Conservation (phyloP, 2,329 filamentous ascomycete genomes). For the Hysterium pulicare region DNA sequence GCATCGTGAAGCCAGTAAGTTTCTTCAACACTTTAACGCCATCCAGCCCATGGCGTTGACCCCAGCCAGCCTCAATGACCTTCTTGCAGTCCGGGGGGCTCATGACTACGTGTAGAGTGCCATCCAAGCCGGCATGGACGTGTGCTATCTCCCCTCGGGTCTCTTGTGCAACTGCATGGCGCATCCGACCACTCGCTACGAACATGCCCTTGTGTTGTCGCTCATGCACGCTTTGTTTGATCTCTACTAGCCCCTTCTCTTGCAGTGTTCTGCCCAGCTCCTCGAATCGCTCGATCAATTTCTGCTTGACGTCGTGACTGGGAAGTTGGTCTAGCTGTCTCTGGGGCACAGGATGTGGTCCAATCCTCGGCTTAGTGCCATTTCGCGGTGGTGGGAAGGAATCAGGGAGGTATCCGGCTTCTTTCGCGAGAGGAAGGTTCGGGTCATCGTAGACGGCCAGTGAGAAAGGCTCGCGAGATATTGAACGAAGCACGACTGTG, state of each 20-base stretch:
- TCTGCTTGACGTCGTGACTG: conserved; percentile 10
- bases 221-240: conserved; percentile 14
- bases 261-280: conserved; percentile 10
- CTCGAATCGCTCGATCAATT: conserved; percentile 10
- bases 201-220: conserved; percentile 16
- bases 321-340: conserved; percentile 13
- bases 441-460: conserved; percentile 24
- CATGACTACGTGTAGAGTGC: conserved; percentile 16
- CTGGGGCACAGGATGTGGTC: conserved; percentile 17
- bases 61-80: conserved; percentile 16
- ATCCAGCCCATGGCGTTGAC: conserved; percentile 14
- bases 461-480: conserved; percentile 34
- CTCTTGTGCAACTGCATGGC: conserved; percentile 14
- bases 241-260: conserved; percentile 12
- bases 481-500: conserved; percentile 23
- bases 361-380: conserved; percentile 13
- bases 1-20: conserved; percentile 11
- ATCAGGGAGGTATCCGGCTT: conserved; percentile 12
- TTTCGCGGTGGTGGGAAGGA: conserved; percentile 12
- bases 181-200: conserved; percentile 9
- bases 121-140: conserved; percentile 16
- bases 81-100: conserved; percentile 16
- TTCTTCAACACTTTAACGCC: conserved; percentile 7
- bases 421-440: conserved; percentile 11
- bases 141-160: conserved; percentile 18